Percentiles rank a stretch among this genome's conserved stretches.
Conservation (phyloP, 106 monocot genomes). For the Chionographis japonica region DNA sequence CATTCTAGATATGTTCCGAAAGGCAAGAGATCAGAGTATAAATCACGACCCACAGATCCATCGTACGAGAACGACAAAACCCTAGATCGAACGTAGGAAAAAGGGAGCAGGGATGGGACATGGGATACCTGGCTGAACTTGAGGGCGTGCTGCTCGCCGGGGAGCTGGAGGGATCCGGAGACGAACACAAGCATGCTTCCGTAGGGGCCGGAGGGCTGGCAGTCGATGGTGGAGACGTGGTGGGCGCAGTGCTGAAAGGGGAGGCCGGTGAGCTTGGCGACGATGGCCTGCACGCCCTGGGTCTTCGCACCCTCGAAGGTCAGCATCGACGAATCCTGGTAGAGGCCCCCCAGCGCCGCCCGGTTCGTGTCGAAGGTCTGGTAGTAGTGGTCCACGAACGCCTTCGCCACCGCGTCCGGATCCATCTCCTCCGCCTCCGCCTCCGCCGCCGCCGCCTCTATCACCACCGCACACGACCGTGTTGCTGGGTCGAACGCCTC, state of each 20-base stretch:
- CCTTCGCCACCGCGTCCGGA: conserved; percentile 38
- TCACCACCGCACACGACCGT: too few relatives aligned
- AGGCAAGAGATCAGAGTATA: too few relatives aligned
- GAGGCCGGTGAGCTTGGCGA: conserved; percentile 32
- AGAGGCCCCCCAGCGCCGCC: conserved; percentile 31
- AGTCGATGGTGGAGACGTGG: conserved; percentile 38
- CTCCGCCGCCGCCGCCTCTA: too few relatives aligned
- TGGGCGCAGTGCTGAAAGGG: conserved; percentile 58
- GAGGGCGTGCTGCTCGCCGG: conserved; percentile 44
- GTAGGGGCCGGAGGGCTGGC: conserved; percentile 45
- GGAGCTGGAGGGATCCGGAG: conserved; percentile 39
- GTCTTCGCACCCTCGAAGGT: conserved; percentile 44
- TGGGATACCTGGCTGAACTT: conserved; percentile 44
- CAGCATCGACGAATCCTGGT: conserved; percentile 51
- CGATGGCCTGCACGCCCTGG: conserved; percentile 36
- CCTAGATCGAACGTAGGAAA: neutral
- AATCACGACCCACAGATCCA: too few relatives aligned
- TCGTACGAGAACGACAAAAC: too few relatives aligned
- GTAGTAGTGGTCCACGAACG: conserved; percentile 16
- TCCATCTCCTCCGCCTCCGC: conserved; percentile 19
- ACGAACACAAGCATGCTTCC: conserved; percentile 52
- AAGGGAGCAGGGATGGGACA: too few relatives aligned
- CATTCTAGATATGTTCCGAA: too few relatives aligned
- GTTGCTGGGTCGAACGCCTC: too few relatives aligned
- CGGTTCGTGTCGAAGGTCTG: conserved; percentile 21